phyloP scores from a whole-genome alignment of 306 rosid genomes.

The Canavalia gladiata region DNA sequence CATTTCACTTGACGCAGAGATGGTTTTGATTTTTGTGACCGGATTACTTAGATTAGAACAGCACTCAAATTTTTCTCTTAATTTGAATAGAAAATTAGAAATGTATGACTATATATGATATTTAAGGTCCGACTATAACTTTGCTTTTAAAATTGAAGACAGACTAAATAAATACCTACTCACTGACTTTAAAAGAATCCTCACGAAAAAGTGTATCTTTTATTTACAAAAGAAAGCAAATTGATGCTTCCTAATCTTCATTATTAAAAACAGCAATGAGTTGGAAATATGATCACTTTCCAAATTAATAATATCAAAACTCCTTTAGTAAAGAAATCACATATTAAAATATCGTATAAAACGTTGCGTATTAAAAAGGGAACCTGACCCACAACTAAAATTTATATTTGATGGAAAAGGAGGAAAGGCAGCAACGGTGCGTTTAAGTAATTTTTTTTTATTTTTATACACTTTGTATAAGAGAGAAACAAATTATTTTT shows the following conservation, averaged over 20 bases:
- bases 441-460: neutral
- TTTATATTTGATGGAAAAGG: slow-evolving; percentile 35
- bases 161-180: neutral
- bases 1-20: neutral
- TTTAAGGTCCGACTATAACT: slow-evolving; percentile 7
- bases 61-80: neutral
- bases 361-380: slow-evolving; percentile 49
- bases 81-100: neutral
- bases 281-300: slow-evolving; percentile 61
- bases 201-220: slow-evolving; percentile 28
- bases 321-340: slow-evolving; percentile 56
- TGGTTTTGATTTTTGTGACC: neutral
- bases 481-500: too few relatives aligned
- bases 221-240: slow-evolving; percentile 1
- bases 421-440: neutral
- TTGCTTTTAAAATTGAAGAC: neutral
- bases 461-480: neutral
- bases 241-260: slow-evolving; percentile 55
- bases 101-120: neutral
- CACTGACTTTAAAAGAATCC: slow-evolving; percentile 28
- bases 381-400: slow-evolving; percentile 44
- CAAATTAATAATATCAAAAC: slow-evolving; percentile 52
- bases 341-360: slow-evolving; percentile 40
- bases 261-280: slow-evolving; percentile 54
- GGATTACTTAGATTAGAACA: neutral